Evolutionary conservation across 2,329 filamentous ascomycete genomes (phyloP).

Genomic region (Teratosphaeria viscida): DNA sequence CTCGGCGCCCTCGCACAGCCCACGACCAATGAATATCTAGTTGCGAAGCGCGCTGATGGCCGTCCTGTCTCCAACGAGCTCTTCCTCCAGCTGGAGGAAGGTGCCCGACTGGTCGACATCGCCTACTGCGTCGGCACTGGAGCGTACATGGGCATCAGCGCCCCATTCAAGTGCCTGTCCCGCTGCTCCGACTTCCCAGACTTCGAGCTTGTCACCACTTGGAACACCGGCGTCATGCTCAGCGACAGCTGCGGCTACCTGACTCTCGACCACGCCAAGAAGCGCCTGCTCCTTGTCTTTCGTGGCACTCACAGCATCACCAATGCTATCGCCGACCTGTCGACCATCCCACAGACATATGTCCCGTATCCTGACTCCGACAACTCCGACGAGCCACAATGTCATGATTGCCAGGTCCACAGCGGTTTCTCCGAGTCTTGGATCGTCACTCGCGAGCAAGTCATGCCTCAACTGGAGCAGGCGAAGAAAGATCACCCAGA

Average conservation of each 20-base stretch:
- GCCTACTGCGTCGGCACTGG: conserved; percentile 76
- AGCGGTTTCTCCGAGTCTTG: conserved; percentile 81
- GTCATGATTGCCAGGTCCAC: conserved; percentile 84
- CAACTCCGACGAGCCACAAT: conserved; percentile 41
- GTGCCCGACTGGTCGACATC: conserved; percentile 87
- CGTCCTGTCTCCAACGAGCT: conserved; percentile 47
- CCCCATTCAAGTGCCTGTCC: conserved; percentile 76
- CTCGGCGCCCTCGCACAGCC: not conserved
- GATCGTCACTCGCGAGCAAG: conserved; percentile 58
- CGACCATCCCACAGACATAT: conserved; percentile 81
- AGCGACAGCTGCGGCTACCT: conserved; percentile 92
- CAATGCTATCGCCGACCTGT: conserved; percentile 83
- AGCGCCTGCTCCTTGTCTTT: conserved; percentile 74
- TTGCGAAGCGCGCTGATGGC: not conserved
- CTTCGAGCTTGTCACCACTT: conserved; percentile 71
- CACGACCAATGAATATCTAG: not conserved
- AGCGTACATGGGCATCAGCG: conserved; percentile 69
- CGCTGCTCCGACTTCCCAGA: conserved; percentile 74
- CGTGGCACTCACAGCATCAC: conserved; percentile 88
- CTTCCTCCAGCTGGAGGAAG: conserved; percentile 74
- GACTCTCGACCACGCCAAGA: conserved; percentile 63
- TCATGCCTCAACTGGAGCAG: conserved; percentile 56
- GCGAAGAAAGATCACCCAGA: conserved; percentile 53
- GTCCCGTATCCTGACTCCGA: conserved; percentile 61
- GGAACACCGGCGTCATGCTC: conserved; percentile 79